Conservation (phyloP, 441 rosid genomes). For the Erysimum cheiri region DNA sequence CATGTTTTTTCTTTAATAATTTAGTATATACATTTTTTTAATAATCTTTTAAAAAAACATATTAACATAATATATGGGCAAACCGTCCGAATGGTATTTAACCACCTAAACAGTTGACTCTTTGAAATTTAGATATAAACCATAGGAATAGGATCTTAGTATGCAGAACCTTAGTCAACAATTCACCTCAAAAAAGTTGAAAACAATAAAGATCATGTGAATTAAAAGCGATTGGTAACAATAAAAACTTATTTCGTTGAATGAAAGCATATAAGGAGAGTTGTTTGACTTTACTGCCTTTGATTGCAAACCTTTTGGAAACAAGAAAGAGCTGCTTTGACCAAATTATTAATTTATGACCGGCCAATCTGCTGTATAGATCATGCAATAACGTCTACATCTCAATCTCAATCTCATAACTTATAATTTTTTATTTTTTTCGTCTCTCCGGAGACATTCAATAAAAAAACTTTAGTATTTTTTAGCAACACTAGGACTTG, state of each 20-base stretch:
- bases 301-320: conserved; percentile 28
- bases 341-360: conserved; percentile 17
- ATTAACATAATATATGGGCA: no score
- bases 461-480: not conserved
- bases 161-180: conserved; percentile 25
- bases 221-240: not conserved
- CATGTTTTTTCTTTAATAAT: not conserved
- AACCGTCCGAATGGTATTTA: not conserved
- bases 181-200: conserved; percentile 6
- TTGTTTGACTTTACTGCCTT: conserved; percentile 30
- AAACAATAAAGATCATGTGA: not conserved
- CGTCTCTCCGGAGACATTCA: not conserved
- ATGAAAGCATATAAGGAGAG: conserved; percentile 3
- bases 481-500: not conserved
- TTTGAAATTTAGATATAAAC: not conserved
- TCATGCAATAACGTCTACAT: conserved; percentile 22
- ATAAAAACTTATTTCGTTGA: conserved; percentile 1
- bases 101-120: not conserved
- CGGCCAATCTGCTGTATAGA: conserved; percentile 25
- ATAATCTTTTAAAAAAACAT: no score
- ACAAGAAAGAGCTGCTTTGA: conserved; percentile 23
- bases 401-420: conserved; percentile 12
- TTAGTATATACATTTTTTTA: no score
- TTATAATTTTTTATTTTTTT: not conserved
- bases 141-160: not conserved